Conservation (phyloP, 768 basidiomycete genomes). For the Psilocybe cubensis region DNA sequence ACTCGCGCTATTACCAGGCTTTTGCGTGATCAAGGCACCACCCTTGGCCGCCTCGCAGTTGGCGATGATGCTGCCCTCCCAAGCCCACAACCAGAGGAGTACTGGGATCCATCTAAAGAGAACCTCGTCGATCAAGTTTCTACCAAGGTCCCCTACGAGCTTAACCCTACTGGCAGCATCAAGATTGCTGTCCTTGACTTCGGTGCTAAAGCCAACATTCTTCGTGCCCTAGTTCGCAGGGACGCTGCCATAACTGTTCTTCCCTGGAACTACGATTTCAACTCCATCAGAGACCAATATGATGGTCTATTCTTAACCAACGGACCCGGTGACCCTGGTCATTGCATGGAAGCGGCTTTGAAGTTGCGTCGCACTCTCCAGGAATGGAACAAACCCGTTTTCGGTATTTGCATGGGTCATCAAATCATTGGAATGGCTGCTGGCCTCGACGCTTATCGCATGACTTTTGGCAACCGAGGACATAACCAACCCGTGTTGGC, state of each 20-base stretch:
- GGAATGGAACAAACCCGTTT: constrained; percentile 94
- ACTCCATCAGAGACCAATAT: constrained; percentile 83
- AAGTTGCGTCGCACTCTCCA: constrained; percentile 79
- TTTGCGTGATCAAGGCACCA: constrained; percentile 96
- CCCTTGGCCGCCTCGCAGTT: constrained; percentile 87
- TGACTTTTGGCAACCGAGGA: constrained; percentile 99
- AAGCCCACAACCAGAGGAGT: constrained; percentile 68
- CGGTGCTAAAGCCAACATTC: constrained; percentile 96
- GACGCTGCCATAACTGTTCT: constrained; percentile 93
- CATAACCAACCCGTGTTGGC: constrained; percentile 99
- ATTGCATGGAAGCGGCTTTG: constrained; percentile 84
- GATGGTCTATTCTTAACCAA: constrained; percentile 97
- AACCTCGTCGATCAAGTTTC: constrained; percentile 96
- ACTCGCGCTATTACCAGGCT: constrained; percentile 95
- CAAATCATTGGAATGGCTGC: constrained; percentile 98
- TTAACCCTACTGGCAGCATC: constrained; percentile 87
- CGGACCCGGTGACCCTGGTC: constrained; percentile 92
- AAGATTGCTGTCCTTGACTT: constrained; percentile 97
- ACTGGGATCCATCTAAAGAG: constrained; percentile 90
- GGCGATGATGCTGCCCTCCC: constrained; percentile 70
- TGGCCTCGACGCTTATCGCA: constrained; percentile 94
- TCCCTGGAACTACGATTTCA: constrained; percentile 98
- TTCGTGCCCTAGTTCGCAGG: constrained; percentile 89
- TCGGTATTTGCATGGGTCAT: constrained; percentile 99
- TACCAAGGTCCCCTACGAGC: constrained; percentile 78